Evolutionary conservation across 306 rosid species (phyloP).

Genomic region (Castanea sativa): DNA sequence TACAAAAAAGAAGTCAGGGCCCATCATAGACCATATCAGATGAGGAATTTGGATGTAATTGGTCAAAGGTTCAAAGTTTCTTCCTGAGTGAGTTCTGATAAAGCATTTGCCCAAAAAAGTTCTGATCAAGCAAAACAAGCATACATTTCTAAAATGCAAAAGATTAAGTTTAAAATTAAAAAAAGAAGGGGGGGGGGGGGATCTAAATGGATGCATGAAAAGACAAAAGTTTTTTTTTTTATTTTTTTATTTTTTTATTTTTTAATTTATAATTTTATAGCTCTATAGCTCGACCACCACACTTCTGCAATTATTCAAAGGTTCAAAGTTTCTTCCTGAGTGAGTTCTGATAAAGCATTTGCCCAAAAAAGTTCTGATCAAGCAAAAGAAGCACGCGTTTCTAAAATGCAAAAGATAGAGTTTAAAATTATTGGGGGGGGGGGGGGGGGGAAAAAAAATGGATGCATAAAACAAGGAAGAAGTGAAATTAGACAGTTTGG

Average conservation of each 20-base stretch:
- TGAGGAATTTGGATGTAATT: not conserved
- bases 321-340: not conserved
- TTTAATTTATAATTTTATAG: no score
- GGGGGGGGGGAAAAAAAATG: not conserved
- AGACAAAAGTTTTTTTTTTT: no score
- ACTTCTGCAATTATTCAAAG: not conserved
- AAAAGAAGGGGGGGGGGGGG: not conserved
- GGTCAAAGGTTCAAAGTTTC: not conserved
- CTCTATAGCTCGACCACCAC: no score
- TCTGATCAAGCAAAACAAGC: not conserved
- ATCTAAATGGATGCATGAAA: not conserved
- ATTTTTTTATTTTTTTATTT: no score
- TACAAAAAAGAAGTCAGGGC: not conserved
- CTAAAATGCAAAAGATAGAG: constrained; percentile 21
- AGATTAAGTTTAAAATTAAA: not conserved
- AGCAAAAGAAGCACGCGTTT: not conserved
- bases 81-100: not conserved
- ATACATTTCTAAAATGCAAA: constrained; percentile 19
- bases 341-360: not conserved
- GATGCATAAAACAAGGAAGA: not conserved
- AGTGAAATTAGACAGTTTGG: not conserved
- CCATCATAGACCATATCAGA: constrained; percentile 12
- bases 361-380: not conserved
- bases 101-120: no score
- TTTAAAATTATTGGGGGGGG: not conserved